A percentile compares a stretch with the other conserved stretches of the same genome.
These are phyloP conservation scores for Pelargonium cotyledonis DNA, from an alignment of 441 rosid species.

Conservation along the genomic window DNA sequence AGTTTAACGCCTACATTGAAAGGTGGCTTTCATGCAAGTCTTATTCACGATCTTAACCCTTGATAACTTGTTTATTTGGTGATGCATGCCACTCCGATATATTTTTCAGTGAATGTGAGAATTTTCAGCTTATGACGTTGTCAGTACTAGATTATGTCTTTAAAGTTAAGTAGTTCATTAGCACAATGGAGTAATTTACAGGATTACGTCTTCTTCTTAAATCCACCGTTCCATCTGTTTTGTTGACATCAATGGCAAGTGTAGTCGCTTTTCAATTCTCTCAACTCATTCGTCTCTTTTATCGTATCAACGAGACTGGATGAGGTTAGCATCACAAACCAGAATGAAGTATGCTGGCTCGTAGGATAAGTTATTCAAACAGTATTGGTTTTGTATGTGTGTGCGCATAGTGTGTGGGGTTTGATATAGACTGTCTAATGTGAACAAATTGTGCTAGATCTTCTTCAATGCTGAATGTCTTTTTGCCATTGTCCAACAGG, in stretches of 20 bases:
- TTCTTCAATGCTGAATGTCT: conserved; percentile 16
- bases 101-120: not conserved
- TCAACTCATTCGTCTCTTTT: not conserved
- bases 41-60: not conserved
- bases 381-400: not conserved
- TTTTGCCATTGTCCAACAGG: conserved; percentile 35
- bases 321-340: not conserved
- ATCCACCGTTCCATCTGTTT: not conserved
- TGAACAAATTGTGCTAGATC: conserved; percentile 9
- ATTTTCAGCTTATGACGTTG: not conserved
- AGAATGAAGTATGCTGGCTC: not conserved
- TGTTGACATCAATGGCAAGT: not conserved
- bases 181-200: not conserved
- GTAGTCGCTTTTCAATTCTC: not conserved
- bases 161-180: not conserved
- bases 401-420: not conserved
- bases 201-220: not conserved
- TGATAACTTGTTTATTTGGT: not conserved
- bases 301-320: not conserved
- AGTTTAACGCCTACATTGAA: not conserved
- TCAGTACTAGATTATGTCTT: not conserved
- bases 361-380: not conserved
- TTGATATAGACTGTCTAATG: not conserved
- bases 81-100: not conserved
- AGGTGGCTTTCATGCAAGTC: not conserved